Base-by-base conservation (phyloP, 768 basidiomycete species). In the Hebeloma cylindrosporum region DNA sequence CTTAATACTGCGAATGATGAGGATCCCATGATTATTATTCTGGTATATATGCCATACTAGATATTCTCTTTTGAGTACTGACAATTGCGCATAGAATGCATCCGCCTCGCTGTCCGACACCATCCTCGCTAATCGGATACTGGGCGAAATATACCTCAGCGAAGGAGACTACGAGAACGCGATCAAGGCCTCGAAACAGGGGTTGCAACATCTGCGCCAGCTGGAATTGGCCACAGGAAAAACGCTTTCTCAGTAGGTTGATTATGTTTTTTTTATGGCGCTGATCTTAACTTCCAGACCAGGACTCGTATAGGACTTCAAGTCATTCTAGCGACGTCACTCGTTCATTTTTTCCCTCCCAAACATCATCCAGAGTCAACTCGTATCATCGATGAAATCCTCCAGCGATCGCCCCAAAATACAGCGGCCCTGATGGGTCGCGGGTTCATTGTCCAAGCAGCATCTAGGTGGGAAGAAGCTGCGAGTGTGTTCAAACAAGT, bases 331-430 rank as follows among this genome's bases (percentile, higher is more conserved):
- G 85, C 82, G 2, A 84, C 81, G 0, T 81, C 89, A 4, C 74
- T 96, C 11, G 87, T 92, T 3, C 86, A 96, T 57, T 73, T 88
- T 37, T 90, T 80, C 62, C 83, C 94, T 21, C 95, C 95, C 0
- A 93, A 93, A 56, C 86, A 97, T 54, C 95, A 98, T 60, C 54
- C 69, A 8, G 81, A 85, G 40, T 95, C 96, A 1, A 68, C 85
- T 18, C 68, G 75, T 13, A 73, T 96, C 7, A 71, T 97, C 16
- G 79, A 88, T 23, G 79, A 83, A 3, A 74, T 95, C 11, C 76
- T 98, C 0, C 54, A 67, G 2, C 65, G 73, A 25, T 79, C 84
- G 28, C 79, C 87, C 0, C 56, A 76, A 39, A 85, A 92, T 53
- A 66, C 80, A 7, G 62, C 73, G 9, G 82, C 81, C 20, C 70